Conservation (phyloP, 805 yeast species). For the Maudiozyma serrabonitensis region DNA sequence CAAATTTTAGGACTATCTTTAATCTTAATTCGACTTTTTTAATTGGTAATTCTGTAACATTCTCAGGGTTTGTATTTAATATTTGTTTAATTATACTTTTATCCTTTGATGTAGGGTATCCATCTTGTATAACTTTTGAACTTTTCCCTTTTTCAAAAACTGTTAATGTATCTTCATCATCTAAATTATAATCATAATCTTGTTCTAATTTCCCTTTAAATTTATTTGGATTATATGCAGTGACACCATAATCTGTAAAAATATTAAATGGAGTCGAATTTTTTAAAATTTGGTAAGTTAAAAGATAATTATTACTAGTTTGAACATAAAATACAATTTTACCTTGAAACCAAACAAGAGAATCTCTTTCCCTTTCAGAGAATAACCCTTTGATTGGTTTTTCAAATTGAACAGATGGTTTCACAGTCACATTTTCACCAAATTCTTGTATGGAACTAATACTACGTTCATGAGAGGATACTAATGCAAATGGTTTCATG, state of each 20-base stretch:
- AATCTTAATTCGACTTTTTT: conserved; percentile 24
- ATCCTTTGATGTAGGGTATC: conserved; percentile 24
- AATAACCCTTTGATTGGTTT: conserved; percentile 14
- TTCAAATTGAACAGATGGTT: conserved; percentile 10
- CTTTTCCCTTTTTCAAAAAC: conserved; percentile 23
- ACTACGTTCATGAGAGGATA: conserved; percentile 25
- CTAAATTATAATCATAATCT: conserved; percentile 13
- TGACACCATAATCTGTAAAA: conserved; percentile 26
- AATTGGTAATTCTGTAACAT: conserved; percentile 24
- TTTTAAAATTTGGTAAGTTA: conserved; percentile 24
- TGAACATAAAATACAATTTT: conserved; percentile 22
- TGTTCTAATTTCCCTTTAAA: conserved; percentile 11
- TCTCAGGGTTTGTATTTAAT: conserved; percentile 13
- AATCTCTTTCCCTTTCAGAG: conserved; percentile 7
- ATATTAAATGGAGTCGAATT: conserved; percentile 12
- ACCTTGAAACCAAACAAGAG: conserved; percentile 11
- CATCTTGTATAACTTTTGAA: conserved; percentile 28
- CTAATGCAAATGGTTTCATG: conserved; percentile 26
- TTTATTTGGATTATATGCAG: conserved; percentile 11
- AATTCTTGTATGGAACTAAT: conserved; percentile 21
- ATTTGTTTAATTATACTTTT: conserved; percentile 21
- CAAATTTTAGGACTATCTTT: conserved; percentile 27
- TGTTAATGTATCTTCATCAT: conserved; percentile 26
- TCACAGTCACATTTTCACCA: conserved; percentile 20
- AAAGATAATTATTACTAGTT: conserved; percentile 22